A percentile compares a stretch with the other conserved stretches of the same genome.
phyloP scores from a whole-genome alignment of 163 green algal genomes.

The Prototheca wickerhamii region DNA sequence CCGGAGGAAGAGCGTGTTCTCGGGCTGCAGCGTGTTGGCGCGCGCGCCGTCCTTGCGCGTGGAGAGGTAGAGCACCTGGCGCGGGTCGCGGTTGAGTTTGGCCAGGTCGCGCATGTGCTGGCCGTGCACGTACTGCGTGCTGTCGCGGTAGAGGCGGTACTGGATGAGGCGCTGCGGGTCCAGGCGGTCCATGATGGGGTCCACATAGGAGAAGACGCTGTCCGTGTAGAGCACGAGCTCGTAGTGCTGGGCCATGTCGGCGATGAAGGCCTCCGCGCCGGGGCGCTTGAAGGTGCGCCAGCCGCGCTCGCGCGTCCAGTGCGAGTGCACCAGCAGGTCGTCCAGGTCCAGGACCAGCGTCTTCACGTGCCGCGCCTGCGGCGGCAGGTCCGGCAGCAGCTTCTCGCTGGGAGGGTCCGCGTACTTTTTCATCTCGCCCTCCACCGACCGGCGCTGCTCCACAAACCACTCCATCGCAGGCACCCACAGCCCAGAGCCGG shows the following conservation, averaged over 20 bases:
- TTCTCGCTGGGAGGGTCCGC: conserved; percentile 79
- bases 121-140: conserved; percentile 68
- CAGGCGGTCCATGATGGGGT: conserved; percentile 92
- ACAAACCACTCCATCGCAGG: conserved; percentile 47
- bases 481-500: conserved; percentile 39
- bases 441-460: conserved; percentile 37
- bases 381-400: conserved; percentile 82
- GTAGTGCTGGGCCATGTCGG: conserved; percentile 76
- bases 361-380: conserved; percentile 55
- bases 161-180: conserved; percentile 70
- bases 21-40: conserved; percentile 70
- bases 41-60: conserved; percentile 32
- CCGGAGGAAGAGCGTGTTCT: conserved; percentile 77
- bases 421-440: conserved; percentile 57
- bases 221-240: conserved; percentile 95
- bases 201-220: conserved; percentile 79
- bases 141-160: conserved; percentile 64
- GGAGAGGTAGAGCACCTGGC: conserved; percentile 58
- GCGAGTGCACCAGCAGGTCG: conserved; percentile 80
- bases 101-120: conserved; percentile 88
- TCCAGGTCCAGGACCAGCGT: conserved; percentile 96
- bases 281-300: conserved; percentile 94
- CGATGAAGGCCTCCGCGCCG: conserved; percentile 69
- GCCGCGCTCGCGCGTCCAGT: conserved; percentile 84
- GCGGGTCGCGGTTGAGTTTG: conserved; percentile 87